phyloP scores from a whole-genome alignment of 2,329 filamentous ascomycete species.

The Penicillium sp. region DNA sequence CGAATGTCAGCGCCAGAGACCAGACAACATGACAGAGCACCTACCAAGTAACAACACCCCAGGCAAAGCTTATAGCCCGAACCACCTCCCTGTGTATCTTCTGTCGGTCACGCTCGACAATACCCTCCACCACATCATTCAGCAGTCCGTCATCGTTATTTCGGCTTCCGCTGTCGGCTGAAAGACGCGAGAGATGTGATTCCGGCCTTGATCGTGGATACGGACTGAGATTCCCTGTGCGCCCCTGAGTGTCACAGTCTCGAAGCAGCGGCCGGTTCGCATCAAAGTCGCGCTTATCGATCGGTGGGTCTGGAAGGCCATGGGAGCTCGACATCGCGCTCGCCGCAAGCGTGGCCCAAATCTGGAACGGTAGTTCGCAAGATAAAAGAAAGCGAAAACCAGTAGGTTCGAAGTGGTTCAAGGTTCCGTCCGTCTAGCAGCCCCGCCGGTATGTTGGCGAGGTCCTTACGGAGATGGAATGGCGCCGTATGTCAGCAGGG shows the following conservation, averaged over 20 bases:
- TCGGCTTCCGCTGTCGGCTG: slow-evolving; percentile 16
- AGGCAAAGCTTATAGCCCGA: slow-evolving; percentile 55
- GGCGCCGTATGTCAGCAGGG: slow-evolving; percentile 19
- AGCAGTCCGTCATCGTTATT: slow-evolving; percentile 47
- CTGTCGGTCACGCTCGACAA: slow-evolving; percentile 54
- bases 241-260: slow-evolving; percentile 12
- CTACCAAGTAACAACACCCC: slow-evolving; percentile 58
- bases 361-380: background rate
- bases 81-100: slow-evolving; percentile 51
- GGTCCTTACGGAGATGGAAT: slow-evolving; percentile 11
- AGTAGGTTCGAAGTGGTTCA: background rate
- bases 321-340: slow-evolving; percentile 25
- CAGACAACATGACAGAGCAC: background rate
- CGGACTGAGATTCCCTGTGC: slow-evolving; percentile 16
- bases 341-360: background rate
- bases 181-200: slow-evolving; percentile 14
- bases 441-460: background rate
- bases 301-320: slow-evolving; percentile 19
- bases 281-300: slow-evolving; percentile 49
- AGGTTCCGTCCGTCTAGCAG: slow-evolving; percentile 1
- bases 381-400: background rate
- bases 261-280: slow-evolving; percentile 36
- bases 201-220: background rate
- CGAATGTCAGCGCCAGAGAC: slow-evolving; percentile 5
- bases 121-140: slow-evolving; percentile 57